A percentile compares a stretch with the other conserved stretches of the same genome.
Evolutionary conservation across 2,329 filamentous ascomycete species (phyloP).

Genomic region (Epichloe gansuensis): DNA sequence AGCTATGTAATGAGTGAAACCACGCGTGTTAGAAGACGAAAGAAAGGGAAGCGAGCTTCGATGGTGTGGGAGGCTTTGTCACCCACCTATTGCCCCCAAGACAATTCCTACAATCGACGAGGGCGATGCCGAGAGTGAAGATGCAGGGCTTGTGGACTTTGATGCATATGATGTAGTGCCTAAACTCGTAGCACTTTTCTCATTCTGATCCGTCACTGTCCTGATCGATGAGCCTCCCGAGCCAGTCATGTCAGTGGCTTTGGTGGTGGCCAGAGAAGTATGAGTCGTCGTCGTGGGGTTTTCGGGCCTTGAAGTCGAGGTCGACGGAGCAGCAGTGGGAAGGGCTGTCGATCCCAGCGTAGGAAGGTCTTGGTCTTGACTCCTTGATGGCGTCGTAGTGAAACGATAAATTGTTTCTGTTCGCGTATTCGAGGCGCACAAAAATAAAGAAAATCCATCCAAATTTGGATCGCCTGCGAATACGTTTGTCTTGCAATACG

Average conservation of each 20-base stretch:
- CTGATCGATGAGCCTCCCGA: neutral
- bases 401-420: slow-evolving; percentile 10
- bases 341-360: neutral
- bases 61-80: neutral
- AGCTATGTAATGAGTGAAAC: neutral
- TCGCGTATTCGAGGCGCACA: slow-evolving; percentile 10
- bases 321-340: neutral
- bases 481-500: slow-evolving; percentile 13
- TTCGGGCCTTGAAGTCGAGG: neutral
- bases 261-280: neutral
- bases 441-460: slow-evolving; percentile 10
- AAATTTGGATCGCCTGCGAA: slow-evolving; percentile 7
- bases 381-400: slow-evolving; percentile 3
- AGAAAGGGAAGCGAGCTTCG: neutral
- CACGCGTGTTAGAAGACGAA: neutral
- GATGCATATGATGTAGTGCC: neutral
- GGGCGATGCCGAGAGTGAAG: neutral
- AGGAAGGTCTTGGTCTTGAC: neutral
- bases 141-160: neutral
- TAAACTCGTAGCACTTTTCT: neutral
- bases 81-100: slow-evolving; percentile 9
- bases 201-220: neutral
- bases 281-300: neutral
- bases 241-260: neutral
- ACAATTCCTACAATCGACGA: slow-evolving; percentile 6